Percentiles rank a stretch among this genome's conserved stretches.
Conservation (phyloP, 495 filamentous ascomycete genomes). For the Trichoderma reesei region DNA sequence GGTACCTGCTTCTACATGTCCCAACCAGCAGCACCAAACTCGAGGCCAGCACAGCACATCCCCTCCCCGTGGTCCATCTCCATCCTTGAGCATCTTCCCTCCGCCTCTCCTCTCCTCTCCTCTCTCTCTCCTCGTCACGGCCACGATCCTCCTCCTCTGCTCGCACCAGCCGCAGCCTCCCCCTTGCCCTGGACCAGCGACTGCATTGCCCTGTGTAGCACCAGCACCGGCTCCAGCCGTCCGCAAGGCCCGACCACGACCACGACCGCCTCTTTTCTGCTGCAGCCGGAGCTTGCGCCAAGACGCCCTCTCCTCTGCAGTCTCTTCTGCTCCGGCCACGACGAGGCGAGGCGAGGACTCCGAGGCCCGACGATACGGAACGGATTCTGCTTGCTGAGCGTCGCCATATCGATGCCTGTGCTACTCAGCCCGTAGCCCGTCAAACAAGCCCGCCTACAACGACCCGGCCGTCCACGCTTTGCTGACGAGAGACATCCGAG, state of each 20-base stretch:
- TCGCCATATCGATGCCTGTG: not conserved
- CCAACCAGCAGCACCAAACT: not conserved
- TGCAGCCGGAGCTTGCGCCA: not conserved
- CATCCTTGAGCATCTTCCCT: not conserved
- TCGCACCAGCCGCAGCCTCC: no score
- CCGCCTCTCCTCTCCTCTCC: not conserved
- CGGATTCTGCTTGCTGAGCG: not conserved
- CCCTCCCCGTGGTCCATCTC: not conserved
- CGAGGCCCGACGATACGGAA: not conserved
- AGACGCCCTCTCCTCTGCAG: not conserved
- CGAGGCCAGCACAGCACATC: not conserved
- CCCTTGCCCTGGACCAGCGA: not conserved
- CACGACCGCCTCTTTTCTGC: not conserved
- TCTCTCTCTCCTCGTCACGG: not conserved
- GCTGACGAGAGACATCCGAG: not conserved
- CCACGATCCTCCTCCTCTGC: not conserved
- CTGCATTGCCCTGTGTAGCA: conserved; percentile 4
- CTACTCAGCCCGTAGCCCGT: not conserved
- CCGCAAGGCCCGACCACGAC: conserved; percentile 1
- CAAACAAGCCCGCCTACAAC: not conserved
- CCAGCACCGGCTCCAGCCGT: not conserved
- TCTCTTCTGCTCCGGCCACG: not conserved
- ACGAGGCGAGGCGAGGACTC: not conserved
- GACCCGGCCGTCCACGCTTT: not conserved
- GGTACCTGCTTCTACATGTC: conserved; percentile 6